Conservation (phyloP, 2,329 filamentous ascomycete species). For the Gnomoniopsis smithogilvyi region DNA sequence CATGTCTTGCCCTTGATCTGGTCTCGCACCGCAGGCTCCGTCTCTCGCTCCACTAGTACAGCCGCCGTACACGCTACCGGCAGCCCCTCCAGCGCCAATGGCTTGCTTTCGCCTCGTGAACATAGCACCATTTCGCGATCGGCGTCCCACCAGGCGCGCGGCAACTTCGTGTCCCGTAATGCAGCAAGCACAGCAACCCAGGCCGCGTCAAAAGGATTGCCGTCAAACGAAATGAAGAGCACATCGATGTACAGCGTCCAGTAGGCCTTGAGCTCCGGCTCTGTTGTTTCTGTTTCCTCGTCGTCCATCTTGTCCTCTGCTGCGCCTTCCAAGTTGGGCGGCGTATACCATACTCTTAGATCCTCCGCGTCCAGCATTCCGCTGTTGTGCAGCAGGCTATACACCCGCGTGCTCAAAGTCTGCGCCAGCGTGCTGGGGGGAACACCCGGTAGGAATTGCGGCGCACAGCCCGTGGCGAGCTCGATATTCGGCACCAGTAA, state of each 20-base stretch:
- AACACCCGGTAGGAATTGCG: constrained; percentile 78
- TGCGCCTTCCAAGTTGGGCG: constrained; percentile 38
- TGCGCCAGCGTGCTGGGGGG: constrained; percentile 80
- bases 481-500: constrained; percentile 93
- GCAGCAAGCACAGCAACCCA: constrained; percentile 85
- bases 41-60: constrained; percentile 68
- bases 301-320: constrained; percentile 28
- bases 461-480: constrained; percentile 84
- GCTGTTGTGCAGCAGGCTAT: constrained; percentile 71
- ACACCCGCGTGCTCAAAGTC: constrained; percentile 76
- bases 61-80: constrained; percentile 76
- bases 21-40: constrained; percentile 29
- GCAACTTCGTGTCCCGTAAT: constrained; percentile 72
- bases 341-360: constrained; percentile 69
- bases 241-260: constrained; percentile 96
- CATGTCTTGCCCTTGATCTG: constrained; percentile 54
- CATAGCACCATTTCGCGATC: constrained; percentile 80
- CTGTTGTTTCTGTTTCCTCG: constrained; percentile 27
- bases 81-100: constrained; percentile 59
- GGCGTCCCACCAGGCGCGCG: constrained; percentile 76
- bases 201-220: constrained; percentile 86
- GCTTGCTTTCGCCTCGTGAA: constrained; percentile 50
- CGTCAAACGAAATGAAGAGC: constrained; percentile 90
- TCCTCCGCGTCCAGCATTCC: constrained; percentile 64
- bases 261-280: constrained; percentile 68